Evolutionary conservation across 306 rosid genomes (phyloP).

Genomic region (Gleditsia sinensis): DNA sequence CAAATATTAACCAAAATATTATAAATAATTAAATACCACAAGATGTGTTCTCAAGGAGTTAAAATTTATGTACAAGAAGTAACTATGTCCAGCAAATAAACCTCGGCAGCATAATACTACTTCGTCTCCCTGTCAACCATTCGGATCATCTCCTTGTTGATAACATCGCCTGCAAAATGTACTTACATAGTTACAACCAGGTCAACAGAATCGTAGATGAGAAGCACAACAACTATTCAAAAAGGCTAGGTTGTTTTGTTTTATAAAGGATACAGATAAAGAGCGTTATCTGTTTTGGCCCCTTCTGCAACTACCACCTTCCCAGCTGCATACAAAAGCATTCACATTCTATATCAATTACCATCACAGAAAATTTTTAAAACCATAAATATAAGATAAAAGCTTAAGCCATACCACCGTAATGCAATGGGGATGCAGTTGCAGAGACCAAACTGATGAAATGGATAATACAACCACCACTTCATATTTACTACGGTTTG

Average conservation of each 20-base stretch:
- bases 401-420: conserved; percentile 36
- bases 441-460: conserved; percentile 35
- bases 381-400: not conserved
- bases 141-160: not conserved
- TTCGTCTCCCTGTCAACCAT: conserved; percentile 3
- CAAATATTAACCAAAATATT: not conserved
- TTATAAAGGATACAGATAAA: conserved; percentile 55
- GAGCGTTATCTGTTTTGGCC: conserved; percentile 40
- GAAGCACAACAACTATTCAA: not conserved
- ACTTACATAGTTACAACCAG: conserved; percentile 3
- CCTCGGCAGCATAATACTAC: not conserved
- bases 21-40: not conserved
- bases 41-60: not conserved
- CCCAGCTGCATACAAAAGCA: conserved; percentile 56
- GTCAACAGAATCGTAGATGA: not conserved
- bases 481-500: conserved; percentile 23
- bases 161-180: conserved; percentile 45
- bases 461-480: not conserved
- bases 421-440: conserved; percentile 17
- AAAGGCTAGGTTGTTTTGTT: not conserved
- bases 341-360: conserved; percentile 39
- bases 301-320: conserved; percentile 51
- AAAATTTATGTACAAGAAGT: not conserved
- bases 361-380: not conserved
- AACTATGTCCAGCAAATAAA: not conserved